phyloP scores from a whole-genome alignment of 257 asterid genomes.

The Voacanga thouarsii region DNA sequence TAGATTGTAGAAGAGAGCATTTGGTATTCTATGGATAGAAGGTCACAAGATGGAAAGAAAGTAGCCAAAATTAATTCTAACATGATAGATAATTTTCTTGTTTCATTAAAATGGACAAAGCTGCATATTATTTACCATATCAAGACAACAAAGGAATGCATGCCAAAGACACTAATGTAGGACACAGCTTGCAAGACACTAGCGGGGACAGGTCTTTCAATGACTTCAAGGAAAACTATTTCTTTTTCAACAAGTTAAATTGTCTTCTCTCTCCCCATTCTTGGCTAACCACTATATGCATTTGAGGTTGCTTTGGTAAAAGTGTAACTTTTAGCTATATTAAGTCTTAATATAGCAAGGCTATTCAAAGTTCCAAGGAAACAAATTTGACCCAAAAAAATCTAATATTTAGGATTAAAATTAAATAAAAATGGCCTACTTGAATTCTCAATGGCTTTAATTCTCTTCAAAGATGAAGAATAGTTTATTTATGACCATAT shows the following conservation, averaged over 20 bases:
- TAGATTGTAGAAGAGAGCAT: not conserved
- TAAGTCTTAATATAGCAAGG: too few species aligned
- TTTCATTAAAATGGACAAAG: conserved; percentile 39
- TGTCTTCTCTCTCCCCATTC: not conserved
- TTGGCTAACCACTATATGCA: not conserved
- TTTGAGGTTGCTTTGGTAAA: not conserved
- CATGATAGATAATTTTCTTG: conserved; percentile 18
- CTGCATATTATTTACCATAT: conserved; percentile 2
- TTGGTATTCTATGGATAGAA: conserved; percentile 16
- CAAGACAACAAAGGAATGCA: conserved; percentile 25
- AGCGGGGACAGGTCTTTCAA: not conserved
- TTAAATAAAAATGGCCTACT: too few species aligned
- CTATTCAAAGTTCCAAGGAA: not conserved
- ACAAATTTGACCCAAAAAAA: not conserved
- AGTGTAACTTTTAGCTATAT: not conserved
- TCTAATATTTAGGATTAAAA: not conserved
- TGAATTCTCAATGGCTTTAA: too few species aligned
- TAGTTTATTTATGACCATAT: too few species aligned
- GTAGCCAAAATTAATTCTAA: conserved; percentile 25
- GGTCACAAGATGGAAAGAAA: conserved; percentile 48
- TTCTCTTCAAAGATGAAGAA: too few species aligned
- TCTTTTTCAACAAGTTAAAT: not conserved
- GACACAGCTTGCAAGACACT: conserved; percentile 21
- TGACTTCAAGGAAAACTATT: not conserved
- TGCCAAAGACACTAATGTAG: conserved; percentile 28